Evolutionary conservation across 805 yeast genomes (phyloP), one percentile per base, ranked within the genome.

Genomic region (Candida sphagnicola): DNA sequence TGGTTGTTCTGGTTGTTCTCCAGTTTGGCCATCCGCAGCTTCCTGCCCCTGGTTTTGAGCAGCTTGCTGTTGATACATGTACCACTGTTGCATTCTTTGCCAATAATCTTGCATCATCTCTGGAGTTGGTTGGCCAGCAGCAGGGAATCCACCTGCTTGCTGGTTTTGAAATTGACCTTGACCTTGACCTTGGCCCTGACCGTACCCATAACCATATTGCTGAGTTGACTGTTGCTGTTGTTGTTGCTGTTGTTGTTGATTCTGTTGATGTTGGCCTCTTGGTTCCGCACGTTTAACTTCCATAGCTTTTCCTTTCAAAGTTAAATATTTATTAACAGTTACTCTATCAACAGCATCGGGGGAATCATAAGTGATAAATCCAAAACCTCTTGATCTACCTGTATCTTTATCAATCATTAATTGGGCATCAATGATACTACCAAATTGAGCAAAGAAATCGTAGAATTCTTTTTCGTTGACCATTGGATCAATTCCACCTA

Each of bases 391-490:
- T 2, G 96, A 88, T 56, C 95, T 79, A 43, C 98, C 97, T 3
- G 97, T 86, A 60, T 90, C 97, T 64, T 91, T 93, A 62, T 91
- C 97, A 50, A 91, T 77, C 99, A 91, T 91, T 49, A 91, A 76
- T 65, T 90, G 97, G 36, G 96, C 95, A 63, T 93, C 98, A 51
- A 91, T 85, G 42, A 91, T 90, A 30, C 80, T 78, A 50, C 97
- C 98, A 62, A 82, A 91, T 62, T 83, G 83, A 40, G 85, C 77
- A 56, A 91, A 91, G 61, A 85, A 89, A 36, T 77, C 81, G 59
- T 82, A 83, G 62, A 91, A 93, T 48, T 90, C 97, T 47, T 77
- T 77, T 51, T 95, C 96, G 46, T 89, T 88, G 37, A 90, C 96
- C 56, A 87, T 91, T 15, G 95, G 86, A 38, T 95, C 90, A 44